phyloP scores from a whole-genome alignment of 1,284 basidiomycete species.

The Irpex rosettiformis region DNA sequence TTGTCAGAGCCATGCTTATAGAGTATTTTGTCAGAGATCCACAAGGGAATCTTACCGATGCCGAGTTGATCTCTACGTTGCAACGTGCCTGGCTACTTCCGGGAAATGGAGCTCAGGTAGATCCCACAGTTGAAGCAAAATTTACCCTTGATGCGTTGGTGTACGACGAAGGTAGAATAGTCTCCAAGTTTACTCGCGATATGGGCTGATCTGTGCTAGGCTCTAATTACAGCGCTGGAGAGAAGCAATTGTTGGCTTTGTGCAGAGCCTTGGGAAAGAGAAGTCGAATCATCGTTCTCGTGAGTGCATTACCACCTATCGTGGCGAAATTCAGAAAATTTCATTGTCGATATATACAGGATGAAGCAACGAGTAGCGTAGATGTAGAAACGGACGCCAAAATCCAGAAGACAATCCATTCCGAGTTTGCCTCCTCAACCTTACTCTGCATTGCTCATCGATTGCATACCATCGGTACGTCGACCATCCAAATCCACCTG shows the following conservation, averaged over 20 bases:
- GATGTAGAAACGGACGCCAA: constrained; percentile 81
- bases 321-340: constrained; percentile 6
- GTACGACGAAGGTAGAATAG: constrained; percentile 53
- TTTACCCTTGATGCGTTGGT: constrained; percentile 64
- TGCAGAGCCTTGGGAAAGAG: constrained; percentile 70
- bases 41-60: constrained; percentile 44
- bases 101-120: constrained; percentile 37
- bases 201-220: constrained; percentile 33
- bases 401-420: constrained; percentile 70
- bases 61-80: constrained; percentile 49
- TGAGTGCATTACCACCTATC: constrained; percentile 28
- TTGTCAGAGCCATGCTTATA: too few relatives aligned
- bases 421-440: constrained; percentile 60
- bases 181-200: background rate
- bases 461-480: constrained; percentile 67
- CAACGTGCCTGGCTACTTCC: constrained; percentile 59
- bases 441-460: constrained; percentile 76
- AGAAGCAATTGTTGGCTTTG: constrained; percentile 75
- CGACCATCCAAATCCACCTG: too few relatives aligned
- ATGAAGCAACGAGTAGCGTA: constrained; percentile 81
- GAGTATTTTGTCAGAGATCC: constrained; percentile 53
- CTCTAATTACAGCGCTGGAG: constrained; percentile 72
- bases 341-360: constrained; percentile 23
- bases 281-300: constrained; percentile 67
- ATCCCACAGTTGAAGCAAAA: constrained; percentile 51